These are phyloP conservation scores for Chaetomium cochliodes DNA, from an alignment of 495 filamentous ascomycete genomes.

Conservation along the genomic window DNA sequence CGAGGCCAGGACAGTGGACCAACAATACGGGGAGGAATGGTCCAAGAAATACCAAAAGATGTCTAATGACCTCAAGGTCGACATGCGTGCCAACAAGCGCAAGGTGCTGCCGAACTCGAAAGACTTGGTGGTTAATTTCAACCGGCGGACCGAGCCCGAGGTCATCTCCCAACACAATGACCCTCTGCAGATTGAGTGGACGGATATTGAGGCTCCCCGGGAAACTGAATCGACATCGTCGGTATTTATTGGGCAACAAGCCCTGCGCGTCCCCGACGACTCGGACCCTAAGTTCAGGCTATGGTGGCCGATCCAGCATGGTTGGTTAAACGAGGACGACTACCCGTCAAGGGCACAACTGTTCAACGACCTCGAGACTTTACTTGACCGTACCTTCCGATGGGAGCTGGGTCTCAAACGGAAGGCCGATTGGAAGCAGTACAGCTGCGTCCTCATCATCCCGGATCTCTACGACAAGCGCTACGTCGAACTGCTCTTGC, in stretches of 20 bases:
- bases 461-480: slow-evolving; percentile 94
- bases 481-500: slow-evolving; percentile 79
- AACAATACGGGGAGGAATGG: slow-evolving; percentile 88
- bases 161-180: slow-evolving; percentile 92
- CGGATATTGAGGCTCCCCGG: slow-evolving; percentile 64
- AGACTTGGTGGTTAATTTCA: slow-evolving; percentile 89
- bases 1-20: slow-evolving; percentile 62
- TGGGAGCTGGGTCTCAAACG: slow-evolving; percentile 73
- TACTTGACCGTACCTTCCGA: slow-evolving; percentile 82
- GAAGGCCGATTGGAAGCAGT: slow-evolving; percentile 80
- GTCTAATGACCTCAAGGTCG: slow-evolving; percentile 79
- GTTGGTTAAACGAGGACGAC: slow-evolving; percentile 86
- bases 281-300: slow-evolving; percentile 89
- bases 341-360: slow-evolving; percentile 73
- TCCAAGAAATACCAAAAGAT: slow-evolving; percentile 72
- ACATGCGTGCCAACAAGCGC: slow-evolving; percentile 89
- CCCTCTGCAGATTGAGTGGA: slow-evolving; percentile 90
- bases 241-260: slow-evolving; percentile 76
- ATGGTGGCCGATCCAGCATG: slow-evolving; percentile 85
- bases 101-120: slow-evolving; percentile 93
- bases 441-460: slow-evolving; percentile 91
- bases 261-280: slow-evolving; percentile 79
- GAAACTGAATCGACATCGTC: slow-evolving; percentile 57
- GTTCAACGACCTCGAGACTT: slow-evolving; percentile 78
- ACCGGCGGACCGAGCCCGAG: slow-evolving; percentile 75